Percentiles rank a stretch among this genome's conserved stretches.
These are phyloP conservation scores for Solanum peruvianum DNA, from an alignment of 257 asterid genomes.

Conservation along the genomic window DNA sequence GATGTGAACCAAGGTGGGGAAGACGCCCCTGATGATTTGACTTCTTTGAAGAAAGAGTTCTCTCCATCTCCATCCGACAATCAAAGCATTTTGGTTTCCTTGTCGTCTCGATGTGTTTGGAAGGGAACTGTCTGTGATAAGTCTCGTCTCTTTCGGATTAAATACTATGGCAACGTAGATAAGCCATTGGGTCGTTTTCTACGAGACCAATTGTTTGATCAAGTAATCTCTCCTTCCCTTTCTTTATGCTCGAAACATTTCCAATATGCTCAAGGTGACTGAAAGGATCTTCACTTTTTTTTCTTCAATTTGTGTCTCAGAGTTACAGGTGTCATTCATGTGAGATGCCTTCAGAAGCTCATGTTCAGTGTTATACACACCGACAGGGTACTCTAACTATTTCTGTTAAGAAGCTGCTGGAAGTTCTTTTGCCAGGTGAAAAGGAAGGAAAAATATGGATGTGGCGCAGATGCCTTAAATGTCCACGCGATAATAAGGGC, in stretches of 20 bases:
- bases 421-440: conserved; percentile 67
- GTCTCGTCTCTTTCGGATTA: conserved; percentile 79
- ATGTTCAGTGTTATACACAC: conserved; percentile 92
- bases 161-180: conserved; percentile 82
- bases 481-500: conserved; percentile 68
- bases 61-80: conserved; percentile 86
- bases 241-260: background rate
- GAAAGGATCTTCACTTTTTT: background rate
- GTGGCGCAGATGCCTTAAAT: conserved; percentile 98
- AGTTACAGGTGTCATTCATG: conserved; percentile 70
- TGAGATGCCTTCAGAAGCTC: conserved; percentile 94
- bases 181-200: conserved; percentile 94
- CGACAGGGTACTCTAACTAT: conserved; percentile 93
- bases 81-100: conserved; percentile 87
- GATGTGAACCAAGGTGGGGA: conserved; percentile 29
- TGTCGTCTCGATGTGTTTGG: conserved; percentile 90
- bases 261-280: background rate
- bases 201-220: conserved; percentile 86
- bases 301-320: conserved; percentile 26
- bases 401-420: conserved; percentile 81
- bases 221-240: conserved; percentile 37
- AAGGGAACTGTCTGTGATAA: conserved; percentile 94
- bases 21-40: conserved; percentile 26
- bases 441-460: conserved; percentile 93
- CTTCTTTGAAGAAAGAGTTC: conserved; percentile 52